Conservation (phyloP, 2,329 filamentous ascomycete species). For the Capronia epimyces region DNA sequence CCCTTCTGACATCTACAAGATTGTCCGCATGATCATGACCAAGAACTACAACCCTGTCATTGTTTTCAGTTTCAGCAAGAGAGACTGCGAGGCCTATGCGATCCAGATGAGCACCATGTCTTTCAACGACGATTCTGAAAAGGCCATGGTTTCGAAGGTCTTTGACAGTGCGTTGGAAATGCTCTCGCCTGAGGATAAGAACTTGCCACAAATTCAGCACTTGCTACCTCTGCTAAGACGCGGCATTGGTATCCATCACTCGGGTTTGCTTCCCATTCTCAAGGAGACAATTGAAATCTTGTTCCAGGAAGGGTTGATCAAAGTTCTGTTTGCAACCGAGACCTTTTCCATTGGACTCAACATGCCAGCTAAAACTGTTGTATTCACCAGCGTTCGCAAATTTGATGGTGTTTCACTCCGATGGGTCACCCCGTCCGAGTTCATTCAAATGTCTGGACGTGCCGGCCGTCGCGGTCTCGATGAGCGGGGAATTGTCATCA, state of each 20-base stretch:
- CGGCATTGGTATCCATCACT: constrained; percentile 96
- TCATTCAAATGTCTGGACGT: constrained; percentile 97
- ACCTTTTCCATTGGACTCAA: constrained; percentile 98
- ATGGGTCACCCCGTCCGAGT: constrained; percentile 89
- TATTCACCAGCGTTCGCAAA: constrained; percentile 96
- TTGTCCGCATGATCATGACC: constrained; percentile 97
- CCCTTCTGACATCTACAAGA: constrained; percentile 86
- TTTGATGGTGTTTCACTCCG: constrained; percentile 78
- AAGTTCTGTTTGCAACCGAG: constrained; percentile 95
- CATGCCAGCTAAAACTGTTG: constrained; percentile 98
- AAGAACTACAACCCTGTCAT: constrained; percentile 98
- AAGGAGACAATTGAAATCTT: constrained; percentile 99
- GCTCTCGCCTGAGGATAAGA: constrained; percentile 83
- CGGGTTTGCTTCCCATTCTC: constrained; percentile 85
- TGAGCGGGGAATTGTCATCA: constrained; percentile 96
- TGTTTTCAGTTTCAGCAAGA: constrained; percentile 98
- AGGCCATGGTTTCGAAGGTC: constrained; percentile 87
- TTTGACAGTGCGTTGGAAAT: constrained; percentile 91
- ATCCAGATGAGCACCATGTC: constrained; percentile 78
- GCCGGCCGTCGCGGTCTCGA: constrained; percentile 95
- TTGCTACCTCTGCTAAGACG: constrained; percentile 81
- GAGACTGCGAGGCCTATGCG: constrained; percentile 87
- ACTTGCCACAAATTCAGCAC: constrained; percentile 83
- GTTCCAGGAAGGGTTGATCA: constrained; percentile 96
- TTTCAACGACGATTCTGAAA: constrained; percentile 96